Conservation (phyloP, 352 stramenopile species). For the Phytopythium litorale region DNA sequence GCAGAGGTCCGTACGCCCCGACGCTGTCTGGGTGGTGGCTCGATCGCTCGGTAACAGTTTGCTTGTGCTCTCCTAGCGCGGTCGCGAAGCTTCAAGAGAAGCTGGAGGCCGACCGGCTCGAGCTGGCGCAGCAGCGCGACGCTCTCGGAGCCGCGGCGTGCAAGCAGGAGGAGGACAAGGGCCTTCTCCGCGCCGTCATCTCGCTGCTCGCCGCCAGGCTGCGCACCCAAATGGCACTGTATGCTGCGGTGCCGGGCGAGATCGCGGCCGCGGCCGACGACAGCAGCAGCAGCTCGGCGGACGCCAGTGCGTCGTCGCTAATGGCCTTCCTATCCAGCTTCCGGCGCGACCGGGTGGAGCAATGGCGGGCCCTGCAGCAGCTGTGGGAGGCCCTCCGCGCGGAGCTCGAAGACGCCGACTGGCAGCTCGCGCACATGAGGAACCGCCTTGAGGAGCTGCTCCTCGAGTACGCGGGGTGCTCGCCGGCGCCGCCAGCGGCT, state of each 20-base stretch:
- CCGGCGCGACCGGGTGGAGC: constrained; percentile 24
- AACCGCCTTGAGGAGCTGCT: constrained; percentile 47
- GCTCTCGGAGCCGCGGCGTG: constrained; percentile 7
- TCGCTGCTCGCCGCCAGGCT: constrained; percentile 36
- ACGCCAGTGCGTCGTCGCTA: constrained; percentile 9
- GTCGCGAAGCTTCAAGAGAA: constrained; percentile 43
- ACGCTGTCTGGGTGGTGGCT: neutral
- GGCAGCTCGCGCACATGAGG: constrained; percentile 60
- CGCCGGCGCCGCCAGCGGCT: neutral
- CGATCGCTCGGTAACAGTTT: neutral
- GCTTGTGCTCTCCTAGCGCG: constrained; percentile 10
- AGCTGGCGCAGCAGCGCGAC: constrained; percentile 24
- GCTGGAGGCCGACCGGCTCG: constrained; percentile 22
- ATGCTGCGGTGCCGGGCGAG: constrained; percentile 27
- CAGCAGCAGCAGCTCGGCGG: neutral
- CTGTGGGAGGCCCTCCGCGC: constrained; percentile 45
- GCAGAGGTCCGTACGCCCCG: constrained; percentile 29
- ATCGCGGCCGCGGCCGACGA: neutral
- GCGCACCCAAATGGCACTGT: constrained; percentile 37
- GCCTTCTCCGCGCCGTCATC: constrained; percentile 45
- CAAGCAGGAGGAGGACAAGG: constrained; percentile 36
- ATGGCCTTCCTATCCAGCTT: constrained; percentile 23
- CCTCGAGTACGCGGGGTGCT: constrained; percentile 19
- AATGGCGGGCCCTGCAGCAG: constrained; percentile 36
- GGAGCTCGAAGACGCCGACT: constrained; percentile 52